phyloP scores from a whole-genome alignment of 2,329 filamentous ascomycete species.

The Rhynchosporium agropyri region DNA sequence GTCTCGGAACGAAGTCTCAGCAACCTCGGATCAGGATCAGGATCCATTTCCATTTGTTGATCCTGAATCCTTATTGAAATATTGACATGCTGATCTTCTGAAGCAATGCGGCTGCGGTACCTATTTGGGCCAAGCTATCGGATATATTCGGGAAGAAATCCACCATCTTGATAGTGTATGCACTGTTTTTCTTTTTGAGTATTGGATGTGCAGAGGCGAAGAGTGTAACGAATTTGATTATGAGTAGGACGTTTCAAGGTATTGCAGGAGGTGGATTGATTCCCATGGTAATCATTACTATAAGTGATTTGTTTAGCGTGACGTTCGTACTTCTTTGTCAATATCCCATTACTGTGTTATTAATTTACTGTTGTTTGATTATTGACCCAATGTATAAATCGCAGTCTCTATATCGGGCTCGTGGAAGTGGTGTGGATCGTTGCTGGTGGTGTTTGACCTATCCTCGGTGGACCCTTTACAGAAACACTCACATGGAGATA shows the following conservation, averaged over 20 bases:
- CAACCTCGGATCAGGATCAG: no score
- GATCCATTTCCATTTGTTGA: no score
- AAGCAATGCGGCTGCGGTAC: conserved; percentile 55
- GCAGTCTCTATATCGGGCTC: conserved; percentile 45
- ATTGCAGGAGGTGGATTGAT: conserved; percentile 65
- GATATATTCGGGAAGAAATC: conserved; percentile 70
- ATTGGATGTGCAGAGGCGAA: conserved; percentile 59
- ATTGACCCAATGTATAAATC: neutral
- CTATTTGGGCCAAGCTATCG: conserved; percentile 58
- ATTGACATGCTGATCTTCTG: no score
- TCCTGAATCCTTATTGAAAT: no score
- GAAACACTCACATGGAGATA: conserved; percentile 61
- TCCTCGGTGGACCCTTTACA: conserved; percentile 63
- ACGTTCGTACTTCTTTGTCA: conserved; percentile 61
- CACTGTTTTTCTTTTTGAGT: conserved; percentile 63
- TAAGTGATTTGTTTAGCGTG: conserved; percentile 66
- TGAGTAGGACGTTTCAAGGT: conserved; percentile 63
- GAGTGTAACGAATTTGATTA: conserved; percentile 64
- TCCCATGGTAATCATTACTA: conserved; percentile 63
- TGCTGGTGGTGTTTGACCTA: conserved; percentile 60
- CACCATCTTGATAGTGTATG: conserved; percentile 61
- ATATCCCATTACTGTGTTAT: conserved; percentile 53
- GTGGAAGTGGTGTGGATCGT: conserved; percentile 65
- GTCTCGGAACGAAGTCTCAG: no score
- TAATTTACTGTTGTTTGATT: conserved; percentile 39